Conservation (phyloP, 2,329 filamentous ascomycete species). For the Monilinia vaccinii-corymbosi region DNA sequence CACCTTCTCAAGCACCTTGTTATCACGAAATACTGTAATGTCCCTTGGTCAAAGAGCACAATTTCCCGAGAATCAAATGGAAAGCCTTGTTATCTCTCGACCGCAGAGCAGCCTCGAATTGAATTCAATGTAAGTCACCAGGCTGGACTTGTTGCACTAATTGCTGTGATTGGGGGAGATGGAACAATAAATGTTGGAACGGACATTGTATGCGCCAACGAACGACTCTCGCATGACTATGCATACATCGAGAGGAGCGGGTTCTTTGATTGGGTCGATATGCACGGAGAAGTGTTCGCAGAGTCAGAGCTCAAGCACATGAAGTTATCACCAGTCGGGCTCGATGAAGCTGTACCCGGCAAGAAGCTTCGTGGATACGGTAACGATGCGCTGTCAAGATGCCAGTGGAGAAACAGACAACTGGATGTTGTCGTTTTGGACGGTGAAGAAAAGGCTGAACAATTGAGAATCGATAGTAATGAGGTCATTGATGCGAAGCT, state of each 20-base stretch:
- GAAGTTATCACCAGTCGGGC: slow-evolving; percentile 33
- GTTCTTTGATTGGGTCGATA: slow-evolving; percentile 59
- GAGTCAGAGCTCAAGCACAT: slow-evolving; percentile 53
- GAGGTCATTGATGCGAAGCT: slow-evolving; percentile 50
- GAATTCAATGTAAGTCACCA: slow-evolving; percentile 75
- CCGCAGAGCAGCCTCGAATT: slow-evolving; percentile 21
- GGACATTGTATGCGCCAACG: slow-evolving; percentile 67
- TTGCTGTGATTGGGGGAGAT: slow-evolving; percentile 36
- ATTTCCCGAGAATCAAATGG: slow-evolving; percentile 44
- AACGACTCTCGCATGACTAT: slow-evolving; percentile 55
- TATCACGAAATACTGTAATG: slow-evolving; percentile 47
- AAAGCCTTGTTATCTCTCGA: slow-evolving; percentile 35
- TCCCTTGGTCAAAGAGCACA: slow-evolving; percentile 51
- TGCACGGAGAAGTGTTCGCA: slow-evolving; percentile 63
- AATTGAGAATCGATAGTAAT: slow-evolving; percentile 25
- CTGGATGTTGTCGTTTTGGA: slow-evolving; percentile 13
- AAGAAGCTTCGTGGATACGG: slow-evolving; percentile 12
- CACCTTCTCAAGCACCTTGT: slow-evolving; percentile 65
- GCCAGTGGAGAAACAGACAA: slow-evolving; percentile 20
- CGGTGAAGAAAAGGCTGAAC: slow-evolving; percentile 10
- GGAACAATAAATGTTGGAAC: slow-evolving; percentile 49
- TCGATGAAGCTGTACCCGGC: slow-evolving; percentile 11
- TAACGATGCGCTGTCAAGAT: slow-evolving; percentile 20
- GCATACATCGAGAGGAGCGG: slow-evolving; percentile 48
- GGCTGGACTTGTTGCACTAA: slow-evolving; percentile 61